Percentiles rank a stretch among this genome's conserved stretches.
Evolutionary conservation across 768 basidiomycete genomes (phyloP).

Genomic region (Epithele typhae): DNA sequence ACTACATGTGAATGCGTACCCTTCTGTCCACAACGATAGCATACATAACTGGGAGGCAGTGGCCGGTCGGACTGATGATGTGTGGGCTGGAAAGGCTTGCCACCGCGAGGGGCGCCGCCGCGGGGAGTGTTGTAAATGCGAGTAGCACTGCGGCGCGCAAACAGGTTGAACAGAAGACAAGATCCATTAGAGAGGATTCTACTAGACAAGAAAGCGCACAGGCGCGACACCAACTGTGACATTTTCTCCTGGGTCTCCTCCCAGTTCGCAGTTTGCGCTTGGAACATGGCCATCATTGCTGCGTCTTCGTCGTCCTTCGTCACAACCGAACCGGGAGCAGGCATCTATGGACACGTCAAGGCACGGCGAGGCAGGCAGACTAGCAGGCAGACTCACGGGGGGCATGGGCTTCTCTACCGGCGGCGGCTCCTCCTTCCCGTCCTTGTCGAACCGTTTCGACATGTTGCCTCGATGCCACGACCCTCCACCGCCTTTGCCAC

Average conservation of each 20-base stretch:
- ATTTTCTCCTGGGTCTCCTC: slow-evolving; percentile 99
- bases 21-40: slow-evolving; percentile 98
- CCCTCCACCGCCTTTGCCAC: slow-evolving; percentile 16
- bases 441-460: slow-evolving; percentile 91
- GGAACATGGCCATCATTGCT: slow-evolving; percentile 98
- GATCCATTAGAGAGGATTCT: slow-evolving; percentile 70
- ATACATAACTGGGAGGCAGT: slow-evolving; percentile 92
- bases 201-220: slow-evolving; percentile 56
- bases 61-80: slow-evolving; percentile 66
- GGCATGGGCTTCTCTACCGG: slow-evolving; percentile 1
- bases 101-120: slow-evolving; percentile 56
- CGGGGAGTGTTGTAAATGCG: slow-evolving; percentile 64
- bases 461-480: slow-evolving; percentile 66
- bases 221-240: slow-evolving; percentile 90
- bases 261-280: slow-evolving; percentile 92
- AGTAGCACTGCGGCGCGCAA: slow-evolving; percentile 47
- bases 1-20: slow-evolving; percentile 40
- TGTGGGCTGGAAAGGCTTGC: slow-evolving; percentile 50
- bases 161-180: slow-evolving; percentile 31
- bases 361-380: background rate
- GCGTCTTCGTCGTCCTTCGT: slow-evolving; percentile 79
- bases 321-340: slow-evolving; percentile 25
- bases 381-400: background rate
- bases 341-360: slow-evolving; percentile 20
- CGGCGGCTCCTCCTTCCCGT: slow-evolving; percentile 26